Base-by-base conservation (phyloP, 2,329 filamentous ascomycete species). In the Trichoderma sp. region DNA sequence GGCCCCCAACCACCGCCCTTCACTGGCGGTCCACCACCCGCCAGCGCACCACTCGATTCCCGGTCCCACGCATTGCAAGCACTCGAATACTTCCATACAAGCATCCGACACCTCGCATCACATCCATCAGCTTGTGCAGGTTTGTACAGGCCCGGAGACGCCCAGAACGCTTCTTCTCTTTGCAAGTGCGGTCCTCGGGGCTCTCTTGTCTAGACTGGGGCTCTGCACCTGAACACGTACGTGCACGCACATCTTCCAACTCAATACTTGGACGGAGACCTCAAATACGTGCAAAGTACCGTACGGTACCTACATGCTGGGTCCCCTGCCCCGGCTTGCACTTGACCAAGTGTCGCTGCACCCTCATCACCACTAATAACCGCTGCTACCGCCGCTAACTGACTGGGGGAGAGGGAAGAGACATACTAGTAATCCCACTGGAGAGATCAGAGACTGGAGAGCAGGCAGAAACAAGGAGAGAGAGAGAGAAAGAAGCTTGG, bases 331-430 rank as follows among this genome's bases (percentile, higher is more conserved):
- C 41, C 34, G 48, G 47, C 58, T 51, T 26, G 50, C 59, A 45
- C 59, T 44, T 44, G 26, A 52, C 59, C 57, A 60, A 59, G 28
- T 60, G 48, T 24, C 59, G 41, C 59, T 62, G 48, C 59, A 54
- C 48, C 55, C 44, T 47, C 19, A 45, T 52, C 47, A 28, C 39
- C 61, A 59, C 34, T 26, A 28, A 45, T 57, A 60, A 52, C 67
- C 52, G 65, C 62, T 65, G 26, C 65, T 65, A 66, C 67, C 65
- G 65, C 67, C 66, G 61, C 55, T 61, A 67, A 50, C 48, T 57
- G 15, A 39, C 34, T 39, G 34, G 34, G 34, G 34, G 34, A 39
- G 34, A 39, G 44, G 39, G 48, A 43, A 28, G 21, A 50, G 14
- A n/a, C 28, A 34, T 34, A 39, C 34, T 39, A 21, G 44, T 30